Conservation (phyloP, 1,284 basidiomycete species). For the Sporisorium graminicola region DNA sequence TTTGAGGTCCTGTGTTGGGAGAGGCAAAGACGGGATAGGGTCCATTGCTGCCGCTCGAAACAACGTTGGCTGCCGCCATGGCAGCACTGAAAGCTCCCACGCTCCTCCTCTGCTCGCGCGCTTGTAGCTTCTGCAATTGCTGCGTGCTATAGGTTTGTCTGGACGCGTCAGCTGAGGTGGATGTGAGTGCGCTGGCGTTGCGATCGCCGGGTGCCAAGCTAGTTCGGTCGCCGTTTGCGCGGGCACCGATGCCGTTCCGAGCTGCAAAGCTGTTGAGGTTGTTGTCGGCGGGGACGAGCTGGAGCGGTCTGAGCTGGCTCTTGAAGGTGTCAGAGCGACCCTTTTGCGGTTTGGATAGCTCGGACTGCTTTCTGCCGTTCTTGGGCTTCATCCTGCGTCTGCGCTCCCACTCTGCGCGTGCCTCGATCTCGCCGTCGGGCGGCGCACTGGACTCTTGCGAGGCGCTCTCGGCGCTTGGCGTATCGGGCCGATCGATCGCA, state of each 20-base stretch:
- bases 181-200: conserved; percentile 6
- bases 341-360: conserved; percentile 18
- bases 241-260: conserved; percentile 18
- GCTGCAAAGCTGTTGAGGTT: conserved; percentile 21
- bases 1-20: conserved; percentile 29
- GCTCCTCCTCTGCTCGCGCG: conserved; percentile 59
- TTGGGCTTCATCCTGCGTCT: conserved; percentile 57
- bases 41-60: conserved; percentile 59
- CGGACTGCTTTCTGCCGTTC: conserved; percentile 32
- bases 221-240: conserved; percentile 20
- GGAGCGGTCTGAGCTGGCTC: conserved; percentile 53
- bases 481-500: conserved; percentile 19
- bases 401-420: conserved; percentile 66
- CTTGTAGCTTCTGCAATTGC: conserved; percentile 61
- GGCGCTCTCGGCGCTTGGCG: conserved; percentile 42
- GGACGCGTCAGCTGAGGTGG: conserved; percentile 8
- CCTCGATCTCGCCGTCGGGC: conserved; percentile 66
- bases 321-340: conserved; percentile 40
- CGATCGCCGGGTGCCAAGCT: conserved; percentile 22
- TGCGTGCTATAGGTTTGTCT: conserved; percentile 56
- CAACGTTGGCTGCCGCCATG: conserved; percentile 55
- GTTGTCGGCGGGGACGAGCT: conserved; percentile 54
- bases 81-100: conserved; percentile 60
- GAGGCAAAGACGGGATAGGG: conserved; percentile 63
- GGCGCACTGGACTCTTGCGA: conserved; percentile 61